A percentile compares a stretch with the other conserved stretches of the same genome.
These are phyloP conservation scores for Syncephalastrum sp. DNA, from an alignment of 371 early-diverging fungal species.

Conservation along the genomic window DNA sequence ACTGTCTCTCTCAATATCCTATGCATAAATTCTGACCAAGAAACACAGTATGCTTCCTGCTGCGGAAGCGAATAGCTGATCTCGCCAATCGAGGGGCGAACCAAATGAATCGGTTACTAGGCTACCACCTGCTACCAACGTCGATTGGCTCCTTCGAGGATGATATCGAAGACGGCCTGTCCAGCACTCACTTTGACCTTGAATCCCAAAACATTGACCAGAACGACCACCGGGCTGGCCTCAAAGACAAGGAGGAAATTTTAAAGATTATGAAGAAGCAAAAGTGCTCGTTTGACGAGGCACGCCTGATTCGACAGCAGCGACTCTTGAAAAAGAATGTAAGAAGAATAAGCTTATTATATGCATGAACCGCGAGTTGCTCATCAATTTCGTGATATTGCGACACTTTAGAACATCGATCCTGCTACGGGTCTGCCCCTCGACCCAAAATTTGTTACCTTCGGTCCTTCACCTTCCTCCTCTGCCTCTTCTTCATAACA, in stretches of 20 bases:
- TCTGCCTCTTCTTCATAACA: constrained; percentile 6
- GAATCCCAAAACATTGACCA: constrained; percentile 54
- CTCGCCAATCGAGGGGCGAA: constrained; percentile 32
- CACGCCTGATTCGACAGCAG: constrained; percentile 75
- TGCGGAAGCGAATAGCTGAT: constrained; percentile 26
- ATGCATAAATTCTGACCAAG: neutral
- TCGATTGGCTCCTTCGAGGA: constrained; percentile 52
- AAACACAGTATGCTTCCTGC: constrained; percentile 26
- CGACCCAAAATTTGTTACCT: constrained; percentile 77
- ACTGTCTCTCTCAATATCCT: neutral
- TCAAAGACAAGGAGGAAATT: constrained; percentile 73
- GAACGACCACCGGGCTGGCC: constrained; percentile 72
- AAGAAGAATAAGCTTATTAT: constrained; percentile 8
- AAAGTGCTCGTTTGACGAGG: constrained; percentile 77
- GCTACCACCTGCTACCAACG: constrained; percentile 49
- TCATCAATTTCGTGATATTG: neutral
- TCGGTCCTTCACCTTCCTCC: constrained; percentile 28
- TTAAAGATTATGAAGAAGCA: constrained; percentile 73
- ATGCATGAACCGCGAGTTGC: neutral
- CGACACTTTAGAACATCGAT: constrained; percentile 63
- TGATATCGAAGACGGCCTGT: constrained; percentile 72
- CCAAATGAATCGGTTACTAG: constrained; percentile 40
- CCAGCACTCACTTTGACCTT: constrained; percentile 73
- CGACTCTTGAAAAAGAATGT: constrained; percentile 65
- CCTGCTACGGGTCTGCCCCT: constrained; percentile 76